Evolutionary conservation across 129 eudicot species (phyloP), one percentile per base, ranked within the genome.

Genomic region (Ambrosia artemisiifolia): DNA sequence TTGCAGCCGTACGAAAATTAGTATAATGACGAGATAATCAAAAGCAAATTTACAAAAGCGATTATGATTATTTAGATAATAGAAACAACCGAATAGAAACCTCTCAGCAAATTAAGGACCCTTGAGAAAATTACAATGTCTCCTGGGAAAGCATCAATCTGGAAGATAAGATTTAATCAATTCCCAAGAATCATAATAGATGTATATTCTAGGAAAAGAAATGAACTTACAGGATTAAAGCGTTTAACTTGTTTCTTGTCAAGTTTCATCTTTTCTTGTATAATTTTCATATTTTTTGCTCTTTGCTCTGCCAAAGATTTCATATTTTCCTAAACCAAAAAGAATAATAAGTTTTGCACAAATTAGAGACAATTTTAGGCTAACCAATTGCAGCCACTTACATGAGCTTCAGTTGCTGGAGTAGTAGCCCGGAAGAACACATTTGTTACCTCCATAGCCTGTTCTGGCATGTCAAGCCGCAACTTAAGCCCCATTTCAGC

Each of bases 91-190:
- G 17, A 62, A 66, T 32, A 59, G 35, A 69, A 48, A 94, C 99
- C 99, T 94, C 99, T 79, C 55, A 94, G 96, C 73, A 94, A 82
- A 88, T 94, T 90, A 71, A 94, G 89, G 75, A 94, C 99, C 75
- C 99, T 85, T 1, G 86, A 76, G 75, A 94, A 94, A 77, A 94
- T 94, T 53, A 94, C 95, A 57, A 90, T 94, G 80, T 94, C 99
- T 38, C 99, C 97, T 12, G 99, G 99, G 79, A 94, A 94, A 82
- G 99, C 99, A 86, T 94, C 99, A 80, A 94, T 91, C 99, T 94
- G 82, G 46, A 81, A 35, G 56, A 73, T 74, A 60, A 44, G 20
- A 6, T 63, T 54, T 53, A 11, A 70, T 80, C 17, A 84, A 75
- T 62, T 66, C 63, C 75, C 38, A 77, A 32, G n/a, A 42, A 66